phyloP scores from a whole-genome alignment of 2,329 filamentous ascomycete genomes.

The Pyricularia grisea region DNA sequence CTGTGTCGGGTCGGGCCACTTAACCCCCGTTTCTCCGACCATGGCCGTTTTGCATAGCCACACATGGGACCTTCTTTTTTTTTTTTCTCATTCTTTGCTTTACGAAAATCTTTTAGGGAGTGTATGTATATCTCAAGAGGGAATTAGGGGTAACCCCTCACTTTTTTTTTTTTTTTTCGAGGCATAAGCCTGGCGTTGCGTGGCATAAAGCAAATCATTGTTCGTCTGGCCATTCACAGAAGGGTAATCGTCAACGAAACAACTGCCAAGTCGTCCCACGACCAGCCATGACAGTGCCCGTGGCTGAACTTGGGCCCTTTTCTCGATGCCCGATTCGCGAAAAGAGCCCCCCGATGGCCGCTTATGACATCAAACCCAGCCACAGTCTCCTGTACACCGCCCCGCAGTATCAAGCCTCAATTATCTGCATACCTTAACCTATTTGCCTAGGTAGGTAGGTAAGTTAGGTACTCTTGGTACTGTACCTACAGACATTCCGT shows the following conservation, averaged over 20 bases:
- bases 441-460: no score
- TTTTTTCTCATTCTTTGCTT: background rate
- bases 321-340: background rate
- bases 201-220: background rate
- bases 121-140: no score
- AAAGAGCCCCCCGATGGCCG: no score
- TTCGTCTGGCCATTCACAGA: background rate
- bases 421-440: no score
- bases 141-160: background rate
- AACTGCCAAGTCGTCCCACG: background rate
- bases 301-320: background rate
- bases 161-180: no score
- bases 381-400: no score
- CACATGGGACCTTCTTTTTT: background rate
- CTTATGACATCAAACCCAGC: no score
- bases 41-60: background rate
- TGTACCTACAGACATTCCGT: no score
- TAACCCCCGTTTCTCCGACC: background rate
- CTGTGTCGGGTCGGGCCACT: background rate
- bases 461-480: no score
- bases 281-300: background rate
- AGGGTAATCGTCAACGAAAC: background rate
- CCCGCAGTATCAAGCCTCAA: no score
- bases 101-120: background rate
- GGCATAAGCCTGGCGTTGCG: background rate